Base-by-base conservation (phyloP, 768 basidiomycete species). In the Arthromyces matolae region DNA sequence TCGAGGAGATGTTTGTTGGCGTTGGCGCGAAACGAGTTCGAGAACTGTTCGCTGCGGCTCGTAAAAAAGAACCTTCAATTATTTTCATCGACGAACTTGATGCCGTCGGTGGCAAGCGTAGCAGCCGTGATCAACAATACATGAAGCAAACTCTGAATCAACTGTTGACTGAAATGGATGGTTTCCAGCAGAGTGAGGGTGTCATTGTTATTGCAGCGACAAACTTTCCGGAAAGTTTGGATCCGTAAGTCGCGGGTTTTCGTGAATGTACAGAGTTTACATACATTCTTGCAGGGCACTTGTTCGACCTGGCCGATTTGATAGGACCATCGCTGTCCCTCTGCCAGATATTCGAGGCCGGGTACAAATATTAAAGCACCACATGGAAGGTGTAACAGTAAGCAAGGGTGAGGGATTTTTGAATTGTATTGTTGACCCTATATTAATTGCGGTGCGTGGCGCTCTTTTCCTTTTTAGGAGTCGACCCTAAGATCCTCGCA, bases 21-120 rank as follows among this genome's bases (percentile, higher is more conserved):
- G 86, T 91, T 28, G 93, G 93, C 42, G 94, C 96, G 13, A 93
- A 94, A 63, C 86, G 96, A 9, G 89, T 99, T 32, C 81, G 96
- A 32, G 95, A 98, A 53, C 79, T 99, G 23, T 99, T 99, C 57
- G 83, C 89, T 5, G 84, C 90, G 5, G 96, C 96, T 19, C 81
- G 93, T 43, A 94, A 95, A 70, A 90, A 90, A 64, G 83, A 94
- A 51, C 94, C 96, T 5, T 87, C 96, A 13, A 98, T 99, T 66
- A 93, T 99, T 52, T 99, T 99, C 71, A 98, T 99, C 59, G 93
- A 97, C 58, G 93, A 97, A 61, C 71, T 97, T 25, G 93, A 97
- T 61, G 92, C 93, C 2, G 89, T 97, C 53, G 93, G 93, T 41
- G 84, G 89, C 16, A 93, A 91, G 67, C 84, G 93, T 36, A 87